Conservation (phyloP, 1,284 basidiomycete species). For the Cutaneotrichosporon cutaneum region DNA sequence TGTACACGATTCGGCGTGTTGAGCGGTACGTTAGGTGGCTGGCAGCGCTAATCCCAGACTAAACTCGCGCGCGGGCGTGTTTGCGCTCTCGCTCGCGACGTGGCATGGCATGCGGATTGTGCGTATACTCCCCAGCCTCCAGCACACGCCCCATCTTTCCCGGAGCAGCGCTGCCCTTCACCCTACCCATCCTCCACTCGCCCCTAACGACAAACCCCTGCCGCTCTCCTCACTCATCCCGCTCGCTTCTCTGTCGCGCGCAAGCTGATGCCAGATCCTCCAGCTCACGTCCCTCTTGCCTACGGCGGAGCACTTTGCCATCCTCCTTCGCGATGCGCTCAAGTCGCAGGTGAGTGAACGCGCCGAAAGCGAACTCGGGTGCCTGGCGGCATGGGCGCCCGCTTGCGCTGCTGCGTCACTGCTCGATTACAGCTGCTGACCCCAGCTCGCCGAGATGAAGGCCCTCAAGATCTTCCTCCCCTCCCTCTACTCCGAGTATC, state of each 20-base stretch:
- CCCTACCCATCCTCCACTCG: neutral
- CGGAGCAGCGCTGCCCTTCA: slow-evolving; percentile 1
- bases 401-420: neutral
- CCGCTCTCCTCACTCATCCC: too few species aligned
- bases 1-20: slow-evolving; percentile 92
- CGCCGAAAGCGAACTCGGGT: neutral
- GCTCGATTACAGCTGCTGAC: slow-evolving; percentile 3
- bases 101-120: slow-evolving; percentile 97
- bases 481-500: slow-evolving; percentile 91
- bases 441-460: slow-evolving; percentile 86
- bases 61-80: slow-evolving; percentile 87
- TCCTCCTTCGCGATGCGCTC: slow-evolving; percentile 80
- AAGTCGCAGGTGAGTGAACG: slow-evolving; percentile 64
- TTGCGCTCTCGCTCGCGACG: slow-evolving; percentile 87
- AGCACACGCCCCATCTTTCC: neutral
- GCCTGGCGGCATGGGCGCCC: neutral
- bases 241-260: too few species aligned
- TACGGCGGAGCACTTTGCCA: slow-evolving; percentile 92
- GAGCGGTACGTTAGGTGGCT: slow-evolving; percentile 61
- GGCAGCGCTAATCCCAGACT: slow-evolving; percentile 49
- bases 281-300: slow-evolving; percentile 95
- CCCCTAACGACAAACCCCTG: neutral
- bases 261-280: slow-evolving; percentile 64
- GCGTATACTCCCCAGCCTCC: slow-evolving; percentile 47
- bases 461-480: slow-evolving; percentile 84